Percentiles rank a stretch among this genome's conserved stretches.
Evolutionary conservation across 2,329 filamentous ascomycete genomes (phyloP).

Genomic region (Xylaria sp.): DNA sequence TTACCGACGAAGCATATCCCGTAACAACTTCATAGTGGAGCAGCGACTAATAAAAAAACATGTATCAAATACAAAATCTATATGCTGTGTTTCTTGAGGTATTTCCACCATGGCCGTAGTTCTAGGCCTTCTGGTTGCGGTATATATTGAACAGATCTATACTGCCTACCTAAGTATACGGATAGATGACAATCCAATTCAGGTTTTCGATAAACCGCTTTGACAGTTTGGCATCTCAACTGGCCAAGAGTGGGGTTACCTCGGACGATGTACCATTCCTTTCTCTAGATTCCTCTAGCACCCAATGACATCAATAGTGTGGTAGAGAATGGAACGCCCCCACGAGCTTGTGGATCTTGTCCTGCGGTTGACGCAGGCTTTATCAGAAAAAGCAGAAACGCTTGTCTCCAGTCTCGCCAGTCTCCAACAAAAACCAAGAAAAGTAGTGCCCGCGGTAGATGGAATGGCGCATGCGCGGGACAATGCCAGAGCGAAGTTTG

Average conservation of each 20-base stretch:
- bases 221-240: not conserved
- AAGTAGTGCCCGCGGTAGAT: not conserved
- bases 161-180: not conserved
- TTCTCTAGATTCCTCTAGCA: not conserved
- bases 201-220: not conserved
- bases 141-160: constrained; percentile 2
- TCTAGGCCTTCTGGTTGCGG: not conserved
- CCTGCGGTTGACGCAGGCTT: constrained; percentile 16
- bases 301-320: constrained; percentile 30
- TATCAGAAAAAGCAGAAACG: constrained; percentile 9
- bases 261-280: constrained; percentile 7
- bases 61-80: not conserved
- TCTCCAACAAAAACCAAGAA: constrained; percentile 15
- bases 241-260: constrained; percentile 4
- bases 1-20: not conserved
- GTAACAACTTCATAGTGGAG: not conserved
- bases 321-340: constrained; percentile 6
- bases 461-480: constrained; percentile 5
- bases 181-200: not conserved
- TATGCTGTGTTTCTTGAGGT: not conserved
- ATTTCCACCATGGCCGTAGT: not conserved
- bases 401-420: constrained; percentile 6
- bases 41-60: not conserved
- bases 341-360: constrained; percentile 21
- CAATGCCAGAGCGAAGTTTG: constrained; percentile 16